Percentiles rank a stretch among this genome's conserved stretches.
Conservation (phyloP, 1,284 basidiomycete genomes). For the Agroathelia rolfsii region DNA sequence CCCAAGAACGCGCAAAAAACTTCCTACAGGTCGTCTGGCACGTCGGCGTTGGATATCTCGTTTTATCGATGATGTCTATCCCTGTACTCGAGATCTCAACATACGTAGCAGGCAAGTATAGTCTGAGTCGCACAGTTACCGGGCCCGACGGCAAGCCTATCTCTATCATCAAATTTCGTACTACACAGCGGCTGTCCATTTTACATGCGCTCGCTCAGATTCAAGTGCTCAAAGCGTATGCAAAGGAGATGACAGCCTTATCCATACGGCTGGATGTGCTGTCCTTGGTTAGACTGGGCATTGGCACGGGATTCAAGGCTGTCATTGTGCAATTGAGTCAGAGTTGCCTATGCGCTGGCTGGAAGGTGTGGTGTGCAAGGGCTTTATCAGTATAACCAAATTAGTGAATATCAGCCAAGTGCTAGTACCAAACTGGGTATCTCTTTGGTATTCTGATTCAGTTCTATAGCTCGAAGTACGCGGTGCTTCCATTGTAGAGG, state of each 20-base stretch:
- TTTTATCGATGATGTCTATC: slow-evolving; percentile 23
- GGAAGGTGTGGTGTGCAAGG: slow-evolving; percentile 44
- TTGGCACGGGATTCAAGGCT: slow-evolving; percentile 32
- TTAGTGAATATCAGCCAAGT: slow-evolving; percentile 28
- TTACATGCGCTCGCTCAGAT: slow-evolving; percentile 29
- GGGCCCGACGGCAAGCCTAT: slow-evolving; percentile 13
- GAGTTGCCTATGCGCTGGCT: slow-evolving; percentile 21
- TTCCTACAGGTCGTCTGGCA: slow-evolving; percentile 27
- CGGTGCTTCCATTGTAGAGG: slow-evolving; percentile 33
- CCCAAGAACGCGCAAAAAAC: slow-evolving; percentile 16
- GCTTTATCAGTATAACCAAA: slow-evolving; percentile 32
- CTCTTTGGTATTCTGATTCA: no score
- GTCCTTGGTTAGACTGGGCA: slow-evolving; percentile 26
- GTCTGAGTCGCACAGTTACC: slow-evolving; percentile 26
- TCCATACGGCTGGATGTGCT: slow-evolving; percentile 19
- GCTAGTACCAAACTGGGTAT: no score
- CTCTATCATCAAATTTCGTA: slow-evolving; percentile 36
- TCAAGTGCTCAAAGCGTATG: slow-evolving; percentile 28
- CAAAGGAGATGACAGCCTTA: slow-evolving; percentile 18
- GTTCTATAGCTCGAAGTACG: slow-evolving; percentile 25
- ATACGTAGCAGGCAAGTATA: slow-evolving; percentile 30
- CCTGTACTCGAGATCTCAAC: slow-evolving; percentile 22
- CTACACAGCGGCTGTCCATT: slow-evolving; percentile 37
- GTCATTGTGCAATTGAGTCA: slow-evolving; percentile 24
- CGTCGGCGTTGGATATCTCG: slow-evolving; percentile 28